Base-by-base conservation (phyloP, 2,329 filamentous ascomycete genomes). In the Bipolaris victoriae region DNA sequence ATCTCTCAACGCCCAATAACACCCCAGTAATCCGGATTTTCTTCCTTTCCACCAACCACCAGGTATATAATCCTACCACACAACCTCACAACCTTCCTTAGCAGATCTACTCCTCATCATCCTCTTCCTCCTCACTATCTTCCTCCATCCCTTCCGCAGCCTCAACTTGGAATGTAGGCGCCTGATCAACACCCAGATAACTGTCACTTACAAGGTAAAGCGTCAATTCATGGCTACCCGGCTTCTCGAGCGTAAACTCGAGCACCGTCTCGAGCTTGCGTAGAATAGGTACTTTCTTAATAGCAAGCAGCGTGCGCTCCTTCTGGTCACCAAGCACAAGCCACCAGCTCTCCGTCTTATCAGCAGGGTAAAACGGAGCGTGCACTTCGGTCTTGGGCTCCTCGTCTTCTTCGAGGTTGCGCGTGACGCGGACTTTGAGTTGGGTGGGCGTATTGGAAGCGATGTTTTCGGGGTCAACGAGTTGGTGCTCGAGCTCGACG, bases 281-380 rank as follows among this genome's bases (percentile, higher is more conserved):
- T 39, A 88, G 90, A 62, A 99, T 89, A 1, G 93, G 96, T 58
- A 99, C 89, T 66, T 94, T 87, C 84, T 98, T 99, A 81, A 98
- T 97, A 2, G 91, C 93, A 56, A 98, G 82, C 61, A 99, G 81
- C 62, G 84, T 93, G 81, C 92, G 94, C 39, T 90, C 91, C 75
- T 87, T 90, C 79, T 97, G 92, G 68, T 98, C 93, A 29, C 93
- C 94, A 33, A 99, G 91, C 18, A 99, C 91, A 54, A 99, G 81
- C 95, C 95, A 99, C 93, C 93, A 99, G 74, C 95, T 97, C 83
- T 99, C 95, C 81, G 91, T 89, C 84, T 99, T 99, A 77, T 90
- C 89, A 48, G 78, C 82, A 0, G 95, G 93, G 75, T 95, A 99
- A 83, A 98, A 99, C 0, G 95, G 95, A 49, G 94, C 93, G 74